phyloP scores from a whole-genome alignment of 2,329 filamentous ascomycete species.

The Pseudogymnoascus sp. region DNA sequence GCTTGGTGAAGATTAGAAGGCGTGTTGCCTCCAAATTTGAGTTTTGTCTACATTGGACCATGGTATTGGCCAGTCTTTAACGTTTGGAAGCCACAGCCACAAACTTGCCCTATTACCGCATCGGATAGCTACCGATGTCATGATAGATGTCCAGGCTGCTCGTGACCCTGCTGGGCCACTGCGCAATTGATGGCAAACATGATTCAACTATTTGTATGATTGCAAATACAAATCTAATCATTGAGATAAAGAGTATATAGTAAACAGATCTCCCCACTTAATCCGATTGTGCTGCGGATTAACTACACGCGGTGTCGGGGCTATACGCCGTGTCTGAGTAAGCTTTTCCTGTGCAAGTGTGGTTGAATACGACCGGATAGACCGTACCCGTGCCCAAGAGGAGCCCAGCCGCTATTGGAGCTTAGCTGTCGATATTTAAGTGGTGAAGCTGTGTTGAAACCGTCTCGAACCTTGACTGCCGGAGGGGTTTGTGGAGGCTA shows the following conservation, averaged over 20 bases:
- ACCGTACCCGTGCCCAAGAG: background rate
- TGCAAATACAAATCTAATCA: background rate
- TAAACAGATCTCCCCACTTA: background rate
- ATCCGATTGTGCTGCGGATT: background rate
- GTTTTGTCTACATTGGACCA: background rate
- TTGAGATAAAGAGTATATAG: background rate
- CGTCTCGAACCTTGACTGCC: background rate
- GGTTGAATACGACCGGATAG: background rate
- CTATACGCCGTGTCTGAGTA: background rate
- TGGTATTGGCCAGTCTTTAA: background rate
- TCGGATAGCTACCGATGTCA: background rate
- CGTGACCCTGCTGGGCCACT: background rate
- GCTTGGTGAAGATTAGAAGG: background rate
- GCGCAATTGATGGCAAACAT: background rate
- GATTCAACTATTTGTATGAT: background rate
- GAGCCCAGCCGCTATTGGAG: background rate
- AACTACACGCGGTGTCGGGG: background rate
- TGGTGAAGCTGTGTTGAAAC: background rate
- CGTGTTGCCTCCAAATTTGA: background rate
- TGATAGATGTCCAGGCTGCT: background rate
- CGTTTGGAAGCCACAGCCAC: background rate
- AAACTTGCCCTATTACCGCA: background rate
- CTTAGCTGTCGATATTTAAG: background rate
- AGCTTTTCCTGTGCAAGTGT: background rate
- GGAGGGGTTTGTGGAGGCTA: conserved; percentile 5